Conservation (phyloP, 176 grass and related monocot genomes). For the Cenchrus purpureus region DNA sequence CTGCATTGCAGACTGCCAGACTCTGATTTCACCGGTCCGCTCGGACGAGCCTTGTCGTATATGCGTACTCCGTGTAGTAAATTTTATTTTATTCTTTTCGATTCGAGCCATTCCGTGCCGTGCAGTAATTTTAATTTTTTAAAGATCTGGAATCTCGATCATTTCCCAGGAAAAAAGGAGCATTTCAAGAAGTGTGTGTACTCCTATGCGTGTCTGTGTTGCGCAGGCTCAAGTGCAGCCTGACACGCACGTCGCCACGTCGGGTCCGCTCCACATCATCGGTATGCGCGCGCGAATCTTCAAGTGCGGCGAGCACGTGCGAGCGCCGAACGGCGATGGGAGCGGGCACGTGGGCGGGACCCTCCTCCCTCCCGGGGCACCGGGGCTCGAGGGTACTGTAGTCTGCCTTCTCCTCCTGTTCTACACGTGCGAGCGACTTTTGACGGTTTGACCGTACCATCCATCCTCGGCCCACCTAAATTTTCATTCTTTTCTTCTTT, state of each 20-base stretch:
- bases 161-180: too few species aligned
- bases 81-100: too few species aligned
- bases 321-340: background rate
- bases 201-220: too few species aligned
- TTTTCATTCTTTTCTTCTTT: too few species aligned
- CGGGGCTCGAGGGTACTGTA: background rate
- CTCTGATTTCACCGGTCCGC: background rate
- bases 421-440: background rate
- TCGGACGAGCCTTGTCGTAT: background rate
- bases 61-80: background rate
- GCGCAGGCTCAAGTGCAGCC: too few species aligned
- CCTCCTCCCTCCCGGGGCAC: background rate
- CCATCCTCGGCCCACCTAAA: too few species aligned
- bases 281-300: background rate
- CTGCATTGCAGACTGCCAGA: background rate
- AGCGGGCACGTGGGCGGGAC: conserved; percentile 29
- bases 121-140: too few species aligned
- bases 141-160: too few species aligned
- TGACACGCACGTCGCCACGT: background rate
- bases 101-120: too few species aligned
- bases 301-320: conserved; percentile 18
- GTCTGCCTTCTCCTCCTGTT: background rate
- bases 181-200: too few species aligned
- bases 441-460: background rate
- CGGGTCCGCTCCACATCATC: background rate